These are phyloP conservation scores for Dicorynia guianensis DNA, from an alignment of 306 rosid species.

Conservation along the genomic window DNA sequence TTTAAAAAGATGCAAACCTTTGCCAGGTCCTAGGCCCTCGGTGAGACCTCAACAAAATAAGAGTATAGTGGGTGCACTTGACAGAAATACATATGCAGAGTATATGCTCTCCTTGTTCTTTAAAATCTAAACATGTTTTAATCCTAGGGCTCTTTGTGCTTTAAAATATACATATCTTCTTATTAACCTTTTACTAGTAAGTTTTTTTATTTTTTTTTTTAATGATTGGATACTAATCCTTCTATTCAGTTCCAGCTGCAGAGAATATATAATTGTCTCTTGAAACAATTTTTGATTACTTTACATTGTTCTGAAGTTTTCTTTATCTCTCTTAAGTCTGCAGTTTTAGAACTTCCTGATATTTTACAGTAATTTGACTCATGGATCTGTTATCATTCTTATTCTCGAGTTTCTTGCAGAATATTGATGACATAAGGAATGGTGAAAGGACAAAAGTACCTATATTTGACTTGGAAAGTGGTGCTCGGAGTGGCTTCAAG, in stretches of 20 bases:
- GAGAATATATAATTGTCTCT: constrained; percentile 5
- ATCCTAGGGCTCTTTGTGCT: background rate
- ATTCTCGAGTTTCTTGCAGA: constrained; percentile 65
- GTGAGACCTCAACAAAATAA: constrained; percentile 1
- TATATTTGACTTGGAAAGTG: constrained; percentile 89
- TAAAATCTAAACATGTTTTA: constrained; percentile 4
- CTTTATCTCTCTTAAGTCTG: background rate
- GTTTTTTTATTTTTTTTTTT: background rate
- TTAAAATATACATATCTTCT: background rate
- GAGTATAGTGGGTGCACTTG: background rate
- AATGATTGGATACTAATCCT: background rate
- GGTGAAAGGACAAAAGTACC: constrained; percentile 90
- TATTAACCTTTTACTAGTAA: background rate
- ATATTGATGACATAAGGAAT: constrained; percentile 87
- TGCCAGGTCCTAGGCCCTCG: background rate
- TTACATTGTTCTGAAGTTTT: constrained; percentile 15
- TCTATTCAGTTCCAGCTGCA: constrained; percentile 8
- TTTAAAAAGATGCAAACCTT: background rate
- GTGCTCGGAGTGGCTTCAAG: constrained; percentile 92
- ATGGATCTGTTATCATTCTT: constrained; percentile 37
- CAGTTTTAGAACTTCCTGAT: background rate
- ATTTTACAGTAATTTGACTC: background rate
- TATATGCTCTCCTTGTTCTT: background rate
- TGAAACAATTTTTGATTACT: constrained; percentile 16
- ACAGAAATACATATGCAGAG: background rate